These are phyloP conservation scores for Tetraselmis chui DNA, from an alignment of 139 green algal species.

Conservation along the genomic window DNA sequence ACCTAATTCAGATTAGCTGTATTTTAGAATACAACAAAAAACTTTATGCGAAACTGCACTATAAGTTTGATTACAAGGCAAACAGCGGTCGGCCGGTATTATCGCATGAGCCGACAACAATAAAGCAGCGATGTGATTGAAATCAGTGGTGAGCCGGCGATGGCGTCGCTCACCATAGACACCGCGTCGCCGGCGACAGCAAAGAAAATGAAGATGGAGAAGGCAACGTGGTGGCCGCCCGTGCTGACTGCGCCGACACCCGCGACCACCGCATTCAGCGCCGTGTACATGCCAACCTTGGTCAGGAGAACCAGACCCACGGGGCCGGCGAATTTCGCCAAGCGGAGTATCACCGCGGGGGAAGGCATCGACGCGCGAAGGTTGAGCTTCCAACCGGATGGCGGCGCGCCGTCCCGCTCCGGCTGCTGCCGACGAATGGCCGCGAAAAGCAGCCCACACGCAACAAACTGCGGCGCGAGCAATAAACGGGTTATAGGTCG, in stretches of 20 bases:
- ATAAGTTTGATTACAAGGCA: neutral
- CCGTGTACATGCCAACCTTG: slow-evolving; percentile 4
- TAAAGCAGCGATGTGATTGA: neutral
- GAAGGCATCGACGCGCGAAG: neutral
- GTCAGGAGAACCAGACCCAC: neutral
- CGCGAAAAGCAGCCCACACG: neutral
- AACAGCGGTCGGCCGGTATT: neutral
- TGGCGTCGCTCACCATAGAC: neutral
- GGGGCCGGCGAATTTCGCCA: neutral
- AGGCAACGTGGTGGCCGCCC: slow-evolving; percentile 21
- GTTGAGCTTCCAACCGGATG: neutral
- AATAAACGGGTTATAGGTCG: no score
- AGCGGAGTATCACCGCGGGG: neutral
- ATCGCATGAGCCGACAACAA: no score
- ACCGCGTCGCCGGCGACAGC: slow-evolving; percentile 27
- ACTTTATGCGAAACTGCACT: neutral
- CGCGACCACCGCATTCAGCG: slow-evolving; percentile 1
- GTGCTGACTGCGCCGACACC: slow-evolving; percentile 7
- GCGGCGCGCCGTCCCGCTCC: neutral
- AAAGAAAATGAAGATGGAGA: slow-evolving; percentile 34
- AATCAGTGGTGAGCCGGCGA: neutral
- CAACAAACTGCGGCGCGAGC: neutral
- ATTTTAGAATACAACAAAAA: neutral
- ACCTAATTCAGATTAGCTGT: no score
- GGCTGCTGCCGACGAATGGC: neutral